Percentiles rank a stretch among this genome's conserved stretches.
Conservation (phyloP, 1,284 basidiomycete genomes). For the Wallemia mellicola region DNA sequence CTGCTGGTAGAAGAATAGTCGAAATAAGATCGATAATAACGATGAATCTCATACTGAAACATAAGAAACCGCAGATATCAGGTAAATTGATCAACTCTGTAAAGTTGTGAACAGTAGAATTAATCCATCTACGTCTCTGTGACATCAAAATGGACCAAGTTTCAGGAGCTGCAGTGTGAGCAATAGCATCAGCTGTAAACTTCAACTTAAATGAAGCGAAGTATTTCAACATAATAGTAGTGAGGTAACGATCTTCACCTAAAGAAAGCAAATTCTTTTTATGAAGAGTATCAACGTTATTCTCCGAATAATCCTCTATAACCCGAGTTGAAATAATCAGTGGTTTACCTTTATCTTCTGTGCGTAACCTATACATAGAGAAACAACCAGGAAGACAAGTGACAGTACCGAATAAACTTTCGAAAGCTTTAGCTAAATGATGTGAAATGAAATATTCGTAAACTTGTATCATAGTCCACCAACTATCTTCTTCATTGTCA, state of each 20-base stretch:
- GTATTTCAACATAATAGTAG: slow-evolving; percentile 77
- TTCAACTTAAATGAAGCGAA: slow-evolving; percentile 78
- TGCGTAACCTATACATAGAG: slow-evolving; percentile 71
- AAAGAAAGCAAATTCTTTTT: slow-evolving; percentile 91
- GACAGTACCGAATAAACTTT: slow-evolving; percentile 81
- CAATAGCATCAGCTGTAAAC: slow-evolving; percentile 75
- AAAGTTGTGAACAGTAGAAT: slow-evolving; percentile 92
- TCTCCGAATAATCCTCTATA: slow-evolving; percentile 78
- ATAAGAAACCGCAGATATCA: slow-evolving; percentile 82
- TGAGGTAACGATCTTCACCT: slow-evolving; percentile 94
- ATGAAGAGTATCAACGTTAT: slow-evolving; percentile 83
- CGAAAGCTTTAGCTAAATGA: slow-evolving; percentile 93
- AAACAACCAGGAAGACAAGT: slow-evolving; percentile 97
- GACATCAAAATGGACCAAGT: slow-evolving; percentile 80
- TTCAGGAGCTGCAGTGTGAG: slow-evolving; percentile 68
- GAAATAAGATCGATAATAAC: slow-evolving; percentile 83
- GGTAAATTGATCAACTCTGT: slow-evolving; percentile 74
- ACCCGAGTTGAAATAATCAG: slow-evolving; percentile 64
- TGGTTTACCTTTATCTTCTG: slow-evolving; percentile 72
- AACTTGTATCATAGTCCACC: slow-evolving; percentile 98
- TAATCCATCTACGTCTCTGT: slow-evolving; percentile 96
- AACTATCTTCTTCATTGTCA: slow-evolving; percentile 63
- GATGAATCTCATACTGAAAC: slow-evolving; percentile 95
- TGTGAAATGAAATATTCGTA: slow-evolving; percentile 95
- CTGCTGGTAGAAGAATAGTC: slow-evolving; percentile 64